These are phyloP conservation scores for Pleurozium schreberi DNA, from an alignment of 225 moss, liverwort and hornwort genomes.

Conservation along the genomic window DNA sequence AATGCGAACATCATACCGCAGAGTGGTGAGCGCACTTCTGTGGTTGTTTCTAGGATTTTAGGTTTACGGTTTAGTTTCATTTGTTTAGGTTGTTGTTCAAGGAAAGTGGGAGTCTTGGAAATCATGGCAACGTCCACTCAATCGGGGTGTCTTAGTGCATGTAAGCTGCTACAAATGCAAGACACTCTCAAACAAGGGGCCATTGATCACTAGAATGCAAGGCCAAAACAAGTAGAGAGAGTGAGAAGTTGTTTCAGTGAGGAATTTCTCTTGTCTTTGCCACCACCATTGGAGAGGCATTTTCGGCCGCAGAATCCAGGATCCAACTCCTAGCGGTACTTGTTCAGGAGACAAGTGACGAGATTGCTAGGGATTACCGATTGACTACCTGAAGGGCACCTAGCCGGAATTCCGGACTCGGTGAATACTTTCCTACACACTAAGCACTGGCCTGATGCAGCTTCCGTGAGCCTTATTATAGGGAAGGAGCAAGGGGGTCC, in stretches of 20 bases:
- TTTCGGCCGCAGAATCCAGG: not conserved
- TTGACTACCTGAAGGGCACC: not conserved
- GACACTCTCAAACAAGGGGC: not conserved
- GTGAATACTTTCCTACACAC: no score
- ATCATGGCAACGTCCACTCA: not conserved
- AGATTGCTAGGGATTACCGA: not conserved
- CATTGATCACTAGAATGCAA: not conserved
- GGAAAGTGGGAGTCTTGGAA: accelerated
- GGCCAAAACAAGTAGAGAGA: not conserved
- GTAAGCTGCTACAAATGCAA: not conserved
- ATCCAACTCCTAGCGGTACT: not conserved
- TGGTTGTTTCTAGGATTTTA: no score
- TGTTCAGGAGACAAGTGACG: not conserved
- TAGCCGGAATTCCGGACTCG: not conserved
- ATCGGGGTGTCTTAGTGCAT: not conserved
- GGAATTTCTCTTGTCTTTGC: not conserved
- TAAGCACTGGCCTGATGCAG: no score
- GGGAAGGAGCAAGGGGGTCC: no score
- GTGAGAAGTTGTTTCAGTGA: not conserved
- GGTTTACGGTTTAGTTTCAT: no score
- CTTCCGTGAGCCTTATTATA: no score
- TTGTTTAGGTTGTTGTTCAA: no score
- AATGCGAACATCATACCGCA: no score
- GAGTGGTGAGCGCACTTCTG: no score
- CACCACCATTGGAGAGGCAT: not conserved